These are phyloP conservation scores for Calonectria pauciramosa DNA, from an alignment of 2,329 filamentous ascomycete species.

Conservation along the genomic window DNA sequence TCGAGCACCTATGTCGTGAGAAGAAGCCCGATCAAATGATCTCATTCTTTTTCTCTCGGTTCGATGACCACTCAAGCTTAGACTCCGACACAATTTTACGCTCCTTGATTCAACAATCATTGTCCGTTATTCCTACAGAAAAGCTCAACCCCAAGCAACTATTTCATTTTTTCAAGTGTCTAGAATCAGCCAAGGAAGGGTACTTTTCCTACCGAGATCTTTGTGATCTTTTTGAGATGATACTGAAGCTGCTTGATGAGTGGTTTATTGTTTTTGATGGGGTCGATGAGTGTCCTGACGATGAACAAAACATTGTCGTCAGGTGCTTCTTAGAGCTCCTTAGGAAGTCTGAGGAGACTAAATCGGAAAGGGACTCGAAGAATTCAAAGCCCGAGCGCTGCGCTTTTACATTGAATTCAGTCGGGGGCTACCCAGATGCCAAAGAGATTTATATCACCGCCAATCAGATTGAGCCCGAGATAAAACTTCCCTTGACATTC, in stretches of 20 bases:
- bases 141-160: not conserved
- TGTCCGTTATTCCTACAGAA: not conserved
- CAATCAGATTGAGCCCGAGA: no score
- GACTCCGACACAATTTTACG: slow-evolving; percentile 6
- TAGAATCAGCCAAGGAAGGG: not conserved
- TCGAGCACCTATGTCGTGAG: not conserved
- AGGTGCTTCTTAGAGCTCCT: not conserved
- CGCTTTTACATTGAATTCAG: no score
- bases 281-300: slow-evolving; percentile 19
- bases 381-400: no score
- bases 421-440: no score
- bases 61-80: slow-evolving; percentile 16
- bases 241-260: not conserved
- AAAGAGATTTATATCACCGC: no score
- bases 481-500: no score
- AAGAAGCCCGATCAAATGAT: not conserved
- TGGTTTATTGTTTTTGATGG: slow-evolving; percentile 27
- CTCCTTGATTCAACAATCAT: slow-evolving; percentile 15
- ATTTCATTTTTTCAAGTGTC: not conserved
- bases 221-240: not conserved
- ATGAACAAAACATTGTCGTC: not conserved
- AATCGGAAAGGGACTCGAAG: no score
- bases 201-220: not conserved
- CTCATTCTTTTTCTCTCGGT: slow-evolving; percentile 28
- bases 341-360: rapidly evolving